A percentile compares a stretch with the other conserved stretches of the same genome.
phyloP scores from a whole-genome alignment of 2,329 filamentous ascomycete genomes.

The Aspergillus eucalypticola region DNA sequence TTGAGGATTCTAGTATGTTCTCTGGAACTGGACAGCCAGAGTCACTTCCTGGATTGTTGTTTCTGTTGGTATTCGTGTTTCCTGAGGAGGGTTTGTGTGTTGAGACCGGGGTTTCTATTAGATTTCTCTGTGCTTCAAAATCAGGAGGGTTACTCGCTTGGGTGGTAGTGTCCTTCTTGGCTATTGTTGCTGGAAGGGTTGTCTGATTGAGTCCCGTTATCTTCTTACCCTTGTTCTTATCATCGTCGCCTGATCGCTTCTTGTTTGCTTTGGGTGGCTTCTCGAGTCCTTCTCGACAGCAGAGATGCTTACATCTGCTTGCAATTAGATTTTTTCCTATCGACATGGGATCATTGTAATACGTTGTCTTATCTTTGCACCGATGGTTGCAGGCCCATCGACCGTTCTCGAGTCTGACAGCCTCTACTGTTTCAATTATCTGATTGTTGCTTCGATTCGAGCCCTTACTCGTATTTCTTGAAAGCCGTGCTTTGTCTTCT shows the following conservation, averaged over 20 bases:
- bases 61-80: neutral
- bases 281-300: slow-evolving; percentile 70
- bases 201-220: slow-evolving; percentile 30
- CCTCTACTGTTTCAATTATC: slow-evolving; percentile 34
- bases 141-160: neutral
- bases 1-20: slow-evolving; percentile 26
- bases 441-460: slow-evolving; percentile 8
- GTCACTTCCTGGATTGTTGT: neutral
- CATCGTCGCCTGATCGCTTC: slow-evolving; percentile 17
- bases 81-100: neutral
- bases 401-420: slow-evolving; percentile 64
- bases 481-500: neutral
- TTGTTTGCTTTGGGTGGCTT: slow-evolving; percentile 56
- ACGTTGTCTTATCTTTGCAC: slow-evolving; percentile 62
- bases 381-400: slow-evolving; percentile 73
- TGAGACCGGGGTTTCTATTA: neutral
- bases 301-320: slow-evolving; percentile 66
- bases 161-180: slow-evolving; percentile 15
- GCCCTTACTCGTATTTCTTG: too few species aligned
- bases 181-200: slow-evolving; percentile 31
- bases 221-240: slow-evolving; percentile 22
- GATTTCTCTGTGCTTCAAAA: neutral
- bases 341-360: slow-evolving; percentile 28
- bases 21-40: neutral
- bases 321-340: neutral